Evolutionary conservation across 2,329 filamentous ascomycete species (phyloP).

Genomic region (Biscogniauxia marginata): DNA sequence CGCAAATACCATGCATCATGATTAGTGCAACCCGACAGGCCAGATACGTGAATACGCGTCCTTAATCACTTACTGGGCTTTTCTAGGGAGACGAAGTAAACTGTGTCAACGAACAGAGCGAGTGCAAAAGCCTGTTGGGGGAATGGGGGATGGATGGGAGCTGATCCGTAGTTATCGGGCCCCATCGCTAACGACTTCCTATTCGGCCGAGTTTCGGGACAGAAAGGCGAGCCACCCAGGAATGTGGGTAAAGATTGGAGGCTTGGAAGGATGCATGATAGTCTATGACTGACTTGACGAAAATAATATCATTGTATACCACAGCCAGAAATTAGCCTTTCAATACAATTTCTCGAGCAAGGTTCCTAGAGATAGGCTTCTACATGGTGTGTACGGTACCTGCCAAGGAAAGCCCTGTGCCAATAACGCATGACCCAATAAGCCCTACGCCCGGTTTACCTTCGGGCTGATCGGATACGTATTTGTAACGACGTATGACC

Average conservation of each 20-base stretch:
- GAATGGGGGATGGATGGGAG: conserved; percentile 36
- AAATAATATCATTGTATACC: no score
- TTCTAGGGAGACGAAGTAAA: conserved; percentile 33
- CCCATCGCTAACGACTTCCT: not conserved
- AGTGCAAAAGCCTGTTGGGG: conserved; percentile 38
- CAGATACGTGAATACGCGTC: not conserved
- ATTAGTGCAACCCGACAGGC: not conserved
- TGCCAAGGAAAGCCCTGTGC: not conserved
- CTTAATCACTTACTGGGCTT: not conserved
- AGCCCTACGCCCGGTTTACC: not conserved
- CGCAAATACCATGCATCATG: not conserved
- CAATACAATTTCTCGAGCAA: not conserved
- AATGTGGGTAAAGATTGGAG: no score
- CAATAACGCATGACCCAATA: not conserved
- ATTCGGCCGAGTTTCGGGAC: not conserved
- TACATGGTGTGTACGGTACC: not conserved
- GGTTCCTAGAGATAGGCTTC: not conserved
- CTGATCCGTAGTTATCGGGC: not conserved
- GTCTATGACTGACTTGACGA: no score
- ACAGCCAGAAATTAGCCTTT: not conserved
- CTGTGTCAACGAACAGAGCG: conserved; percentile 32
- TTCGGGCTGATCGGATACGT: not conserved
- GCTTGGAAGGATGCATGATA: no score
- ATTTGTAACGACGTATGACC: not conserved
- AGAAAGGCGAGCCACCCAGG: not conserved